phyloP scores from a whole-genome alignment of 1,139 yeast species.

The Taphrina populina region DNA sequence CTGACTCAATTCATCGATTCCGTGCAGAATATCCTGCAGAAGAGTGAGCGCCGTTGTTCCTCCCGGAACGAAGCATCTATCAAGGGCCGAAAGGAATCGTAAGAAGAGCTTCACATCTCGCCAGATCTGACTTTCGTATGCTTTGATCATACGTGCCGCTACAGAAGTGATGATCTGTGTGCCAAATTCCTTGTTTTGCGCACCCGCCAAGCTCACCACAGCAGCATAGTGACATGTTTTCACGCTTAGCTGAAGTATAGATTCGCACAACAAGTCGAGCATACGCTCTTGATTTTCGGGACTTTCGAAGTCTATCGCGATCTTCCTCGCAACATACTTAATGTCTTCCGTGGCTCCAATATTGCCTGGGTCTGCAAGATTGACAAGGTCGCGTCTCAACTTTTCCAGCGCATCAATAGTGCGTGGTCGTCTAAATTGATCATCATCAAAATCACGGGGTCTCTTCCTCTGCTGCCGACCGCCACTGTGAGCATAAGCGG shows the following conservation, averaged over 20 bases:
- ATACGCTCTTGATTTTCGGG: slow-evolving; percentile 33
- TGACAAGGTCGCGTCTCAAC: slow-evolving; percentile 28
- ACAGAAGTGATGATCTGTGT: slow-evolving; percentile 64
- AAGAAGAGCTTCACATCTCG: slow-evolving; percentile 67
- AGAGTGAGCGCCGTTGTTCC: slow-evolving; percentile 50
- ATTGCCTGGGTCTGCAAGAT: slow-evolving; percentile 22
- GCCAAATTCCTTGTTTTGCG: slow-evolving; percentile 66
- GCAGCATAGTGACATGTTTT: slow-evolving; percentile 71
- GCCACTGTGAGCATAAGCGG: slow-evolving; percentile 8
- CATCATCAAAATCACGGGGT: slow-evolving; percentile 25
- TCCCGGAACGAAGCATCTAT: slow-evolving; percentile 56
- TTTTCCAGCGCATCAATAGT: slow-evolving; percentile 14
- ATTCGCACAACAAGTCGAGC: slow-evolving; percentile 2
- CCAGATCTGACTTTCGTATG: slow-evolving; percentile 56
- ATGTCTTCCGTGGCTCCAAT: slow-evolving; percentile 35
- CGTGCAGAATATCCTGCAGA: slow-evolving; percentile 60
- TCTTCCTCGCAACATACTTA: slow-evolving; percentile 34
- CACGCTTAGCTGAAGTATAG: slow-evolving; percentile 80
- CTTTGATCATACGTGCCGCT: slow-evolving; percentile 62
- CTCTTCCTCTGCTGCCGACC: slow-evolving; percentile 31
- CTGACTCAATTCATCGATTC: slow-evolving; percentile 52
- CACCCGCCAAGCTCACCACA: slow-evolving; percentile 67
- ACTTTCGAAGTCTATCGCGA: slow-evolving; percentile 35
- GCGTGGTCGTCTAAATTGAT: slow-evolving; percentile 28
- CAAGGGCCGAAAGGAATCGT: slow-evolving; percentile 68